These are phyloP conservation scores for Podospora australis DNA, from an alignment of 495 filamentous ascomycete species.

Conservation along the genomic window DNA sequence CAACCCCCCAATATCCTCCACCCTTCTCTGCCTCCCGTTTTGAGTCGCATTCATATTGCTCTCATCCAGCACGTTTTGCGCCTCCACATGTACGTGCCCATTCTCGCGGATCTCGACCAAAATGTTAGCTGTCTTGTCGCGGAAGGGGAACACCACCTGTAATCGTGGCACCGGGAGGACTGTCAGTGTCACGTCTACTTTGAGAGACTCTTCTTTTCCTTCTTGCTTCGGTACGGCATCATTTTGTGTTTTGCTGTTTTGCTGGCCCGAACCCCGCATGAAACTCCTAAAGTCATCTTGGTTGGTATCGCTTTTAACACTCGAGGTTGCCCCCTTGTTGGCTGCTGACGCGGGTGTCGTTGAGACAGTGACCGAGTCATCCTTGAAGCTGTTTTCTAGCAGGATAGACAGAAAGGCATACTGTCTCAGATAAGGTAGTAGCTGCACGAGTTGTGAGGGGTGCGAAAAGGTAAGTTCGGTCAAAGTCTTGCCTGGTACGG, in stretches of 20 bases:
- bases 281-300: not conserved
- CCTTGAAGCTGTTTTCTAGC: slow-evolving; percentile 53
- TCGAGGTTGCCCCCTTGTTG: slow-evolving; percentile 16
- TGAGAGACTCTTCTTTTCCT: slow-evolving; percentile 12
- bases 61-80: slow-evolving; percentile 35
- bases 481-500: slow-evolving; percentile 61
- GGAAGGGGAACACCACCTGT: slow-evolving; percentile 46
- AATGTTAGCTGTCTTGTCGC: slow-evolving; percentile 33
- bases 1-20: slow-evolving; percentile 29
- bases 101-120: slow-evolving; percentile 57
- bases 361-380: slow-evolving; percentile 1
- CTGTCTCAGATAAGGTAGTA: slow-evolving; percentile 71
- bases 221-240: not conserved
- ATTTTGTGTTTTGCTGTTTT: not conserved
- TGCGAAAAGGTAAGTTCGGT: slow-evolving; percentile 76
- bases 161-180: slow-evolving; percentile 42
- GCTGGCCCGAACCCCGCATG: not conserved
- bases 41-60: slow-evolving; percentile 14
- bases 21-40: slow-evolving; percentile 15
- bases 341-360: not conserved
- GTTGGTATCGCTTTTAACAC: slow-evolving; percentile 1
- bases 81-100: slow-evolving; percentile 46
- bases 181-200: slow-evolving; percentile 44
- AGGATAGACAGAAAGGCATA: slow-evolving; percentile 63
- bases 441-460: slow-evolving; percentile 71